Conservation (phyloP, 257 asterid genomes). For the Solanum lycopersicoides region DNA sequence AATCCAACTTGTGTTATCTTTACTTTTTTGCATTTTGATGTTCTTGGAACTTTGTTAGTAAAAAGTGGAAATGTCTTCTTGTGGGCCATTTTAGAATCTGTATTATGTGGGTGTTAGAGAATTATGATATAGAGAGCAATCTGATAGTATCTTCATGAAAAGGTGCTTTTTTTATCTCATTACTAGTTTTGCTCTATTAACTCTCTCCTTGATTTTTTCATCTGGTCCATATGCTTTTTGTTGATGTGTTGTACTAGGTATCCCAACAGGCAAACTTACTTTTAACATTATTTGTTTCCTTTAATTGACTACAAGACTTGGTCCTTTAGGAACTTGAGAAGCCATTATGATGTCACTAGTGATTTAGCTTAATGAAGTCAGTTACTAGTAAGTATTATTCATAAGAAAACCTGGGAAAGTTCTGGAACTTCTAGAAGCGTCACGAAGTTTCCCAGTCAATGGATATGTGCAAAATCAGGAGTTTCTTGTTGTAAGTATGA, state of each 20-base stretch:
- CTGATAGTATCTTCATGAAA: background rate
- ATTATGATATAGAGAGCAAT: background rate
- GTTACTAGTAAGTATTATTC: background rate
- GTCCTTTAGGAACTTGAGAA: background rate
- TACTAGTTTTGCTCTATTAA: background rate
- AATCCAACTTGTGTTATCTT: background rate
- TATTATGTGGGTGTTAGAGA: background rate
- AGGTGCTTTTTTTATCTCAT: background rate
- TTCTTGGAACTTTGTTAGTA: background rate
- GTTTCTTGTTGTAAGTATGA: background rate
- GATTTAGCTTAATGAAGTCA: background rate
- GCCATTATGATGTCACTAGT: conserved; percentile 5
- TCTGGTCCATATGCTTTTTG: background rate
- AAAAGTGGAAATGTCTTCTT: background rate
- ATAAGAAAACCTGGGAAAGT: background rate
- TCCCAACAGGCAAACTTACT: background rate
- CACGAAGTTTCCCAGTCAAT: background rate
- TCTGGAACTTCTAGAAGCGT: background rate
- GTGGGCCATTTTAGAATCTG: conserved; percentile 7
- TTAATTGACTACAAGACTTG: background rate
- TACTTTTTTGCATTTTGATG: background rate
- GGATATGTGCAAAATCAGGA: background rate
- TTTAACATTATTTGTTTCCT: background rate
- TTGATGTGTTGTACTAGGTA: background rate
- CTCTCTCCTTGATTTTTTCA: background rate